Evolutionary conservation across 257 asterid genomes (phyloP).

Genomic region (Striga asiatica): DNA sequence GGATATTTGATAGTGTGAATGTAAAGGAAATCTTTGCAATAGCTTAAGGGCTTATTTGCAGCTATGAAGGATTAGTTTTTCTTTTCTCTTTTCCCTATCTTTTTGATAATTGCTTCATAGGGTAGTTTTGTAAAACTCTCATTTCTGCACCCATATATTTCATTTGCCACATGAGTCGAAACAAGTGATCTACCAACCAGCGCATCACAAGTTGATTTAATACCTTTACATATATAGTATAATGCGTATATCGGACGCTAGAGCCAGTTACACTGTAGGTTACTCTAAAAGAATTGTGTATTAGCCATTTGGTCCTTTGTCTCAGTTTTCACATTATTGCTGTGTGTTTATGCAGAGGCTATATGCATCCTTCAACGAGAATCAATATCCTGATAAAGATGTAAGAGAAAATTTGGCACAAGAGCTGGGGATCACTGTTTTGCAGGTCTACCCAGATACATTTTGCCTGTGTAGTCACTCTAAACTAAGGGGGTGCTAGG

Average conservation of each 20-base stretch:
- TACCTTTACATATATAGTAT: background rate
- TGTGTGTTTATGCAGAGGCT: conserved; percentile 56
- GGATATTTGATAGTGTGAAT: background rate
- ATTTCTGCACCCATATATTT: background rate
- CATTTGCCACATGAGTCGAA: background rate
- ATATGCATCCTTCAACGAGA: conserved; percentile 50
- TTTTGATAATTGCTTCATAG: background rate
- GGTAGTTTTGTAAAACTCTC: background rate
- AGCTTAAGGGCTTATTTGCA: background rate
- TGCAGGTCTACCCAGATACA: conserved; percentile 44
- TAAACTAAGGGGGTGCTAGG: background rate
- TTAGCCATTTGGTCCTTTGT: conserved; percentile 13
- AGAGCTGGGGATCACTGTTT: conserved; percentile 52
- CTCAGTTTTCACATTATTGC: conserved; percentile 11
- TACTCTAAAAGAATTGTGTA: background rate
- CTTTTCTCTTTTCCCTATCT: background rate
- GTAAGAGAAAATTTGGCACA: conserved; percentile 58
- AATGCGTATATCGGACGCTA: background rate
- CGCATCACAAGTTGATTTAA: background rate
- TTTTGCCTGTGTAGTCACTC: background rate
- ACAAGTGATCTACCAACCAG: background rate
- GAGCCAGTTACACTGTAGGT: background rate
- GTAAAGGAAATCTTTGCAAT: background rate
- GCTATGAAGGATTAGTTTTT: background rate
- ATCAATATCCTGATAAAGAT: conserved; percentile 62